These are phyloP conservation scores for Fusarium fujikuroi DNA, from an alignment of 2,329 filamentous ascomycete genomes.

Conservation along the genomic window DNA sequence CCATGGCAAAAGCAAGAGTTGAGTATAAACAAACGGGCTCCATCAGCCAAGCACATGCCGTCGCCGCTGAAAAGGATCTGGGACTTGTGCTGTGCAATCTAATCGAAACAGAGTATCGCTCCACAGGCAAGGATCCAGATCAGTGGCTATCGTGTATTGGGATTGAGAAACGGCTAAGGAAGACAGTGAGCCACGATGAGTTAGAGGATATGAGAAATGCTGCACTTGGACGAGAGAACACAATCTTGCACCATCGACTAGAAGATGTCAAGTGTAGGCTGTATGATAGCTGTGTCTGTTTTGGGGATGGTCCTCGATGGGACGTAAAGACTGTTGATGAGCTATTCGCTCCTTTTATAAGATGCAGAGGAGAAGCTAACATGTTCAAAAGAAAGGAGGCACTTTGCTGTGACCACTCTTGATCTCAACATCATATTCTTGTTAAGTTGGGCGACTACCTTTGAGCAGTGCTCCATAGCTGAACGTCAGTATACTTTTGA, in stretches of 20 bases:
- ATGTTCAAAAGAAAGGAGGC: rapidly evolving
- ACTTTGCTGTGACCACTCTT: rapidly evolving
- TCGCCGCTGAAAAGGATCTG: background rate
- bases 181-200: rapidly evolving
- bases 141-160: conserved; percentile 9
- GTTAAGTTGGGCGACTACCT: rapidly evolving
- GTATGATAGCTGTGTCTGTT: conserved; percentile 1
- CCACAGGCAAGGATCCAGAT: background rate
- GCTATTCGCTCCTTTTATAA: background rate
- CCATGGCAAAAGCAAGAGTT: conserved; percentile 2
- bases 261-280: background rate
- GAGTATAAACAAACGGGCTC: background rate
- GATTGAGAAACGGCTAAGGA: background rate
- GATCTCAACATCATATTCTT: rapidly evolving
- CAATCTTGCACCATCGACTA: rapidly evolving
- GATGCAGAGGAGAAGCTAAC: rapidly evolving
- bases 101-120: conserved; percentile 2
- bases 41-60: background rate
- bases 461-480: rapidly evolving
- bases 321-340: background rate
- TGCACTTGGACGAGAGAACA: background rate
- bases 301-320: conserved; percentile 17
- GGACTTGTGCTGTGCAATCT: conserved; percentile 6
- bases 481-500: rapidly evolving
- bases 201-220: rapidly evolving